Percentiles rank a stretch among this genome's conserved stretches.
phyloP scores from a whole-genome alignment of 805 yeast species.

The Saccharomycopsis sp. region DNA sequence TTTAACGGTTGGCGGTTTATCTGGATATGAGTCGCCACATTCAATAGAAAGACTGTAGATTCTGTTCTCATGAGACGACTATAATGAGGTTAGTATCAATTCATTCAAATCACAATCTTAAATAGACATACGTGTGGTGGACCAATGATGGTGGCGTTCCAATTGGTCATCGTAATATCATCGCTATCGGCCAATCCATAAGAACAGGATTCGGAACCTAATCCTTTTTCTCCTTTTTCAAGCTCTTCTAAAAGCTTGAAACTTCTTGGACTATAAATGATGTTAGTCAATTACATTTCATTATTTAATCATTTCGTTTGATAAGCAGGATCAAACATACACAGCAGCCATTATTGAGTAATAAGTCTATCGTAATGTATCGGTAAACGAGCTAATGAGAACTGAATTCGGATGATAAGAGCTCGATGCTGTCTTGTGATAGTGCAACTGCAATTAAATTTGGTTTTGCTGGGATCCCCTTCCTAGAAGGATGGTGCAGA shows the following conservation, averaged over 20 bases:
- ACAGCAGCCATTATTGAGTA: slow-evolving; percentile 1
- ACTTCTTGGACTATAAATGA: slow-evolving; percentile 78
- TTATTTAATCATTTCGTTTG: too few species aligned
- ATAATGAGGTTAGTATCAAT: slow-evolving; percentile 5
- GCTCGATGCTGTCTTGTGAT: too few species aligned
- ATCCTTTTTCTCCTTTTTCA: slow-evolving; percentile 96
- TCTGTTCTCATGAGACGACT: slow-evolving; percentile 77
- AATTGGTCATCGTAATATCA: slow-evolving; percentile 85
- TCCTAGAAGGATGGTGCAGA: too few species aligned
- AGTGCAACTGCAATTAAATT: too few species aligned
- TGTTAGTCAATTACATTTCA: too few species aligned
- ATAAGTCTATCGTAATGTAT: too few species aligned
- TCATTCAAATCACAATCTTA: background rate
- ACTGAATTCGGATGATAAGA: too few species aligned
- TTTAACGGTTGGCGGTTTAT: slow-evolving; percentile 71
- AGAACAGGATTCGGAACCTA: slow-evolving; percentile 94
- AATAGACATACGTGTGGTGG: slow-evolving; percentile 61
- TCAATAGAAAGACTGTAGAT: slow-evolving; percentile 74
- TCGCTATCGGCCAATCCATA: slow-evolving; percentile 86
- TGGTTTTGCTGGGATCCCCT: too few species aligned
- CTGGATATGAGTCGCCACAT: slow-evolving; percentile 83
- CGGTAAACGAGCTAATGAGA: too few species aligned
- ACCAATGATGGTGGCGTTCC: slow-evolving; percentile 98
- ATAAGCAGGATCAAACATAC: background rate
- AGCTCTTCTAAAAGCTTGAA: slow-evolving; percentile 91